These are phyloP conservation scores for Ophiostoma sp. DNA, from an alignment of 2,329 filamentous ascomycete genomes.

Conservation along the genomic window DNA sequence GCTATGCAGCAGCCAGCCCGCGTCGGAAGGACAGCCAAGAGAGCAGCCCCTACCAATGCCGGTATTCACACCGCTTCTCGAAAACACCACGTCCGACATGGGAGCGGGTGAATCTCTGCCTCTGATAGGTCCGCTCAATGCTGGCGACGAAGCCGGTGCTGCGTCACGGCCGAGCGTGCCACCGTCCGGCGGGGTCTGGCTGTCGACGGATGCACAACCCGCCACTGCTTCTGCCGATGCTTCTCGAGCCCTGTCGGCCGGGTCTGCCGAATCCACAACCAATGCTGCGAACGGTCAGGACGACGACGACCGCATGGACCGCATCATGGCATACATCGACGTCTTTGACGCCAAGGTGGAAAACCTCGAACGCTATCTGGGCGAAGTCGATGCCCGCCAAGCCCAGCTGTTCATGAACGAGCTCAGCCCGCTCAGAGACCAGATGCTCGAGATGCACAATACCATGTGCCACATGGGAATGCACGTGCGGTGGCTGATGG, in stretches of 20 bases:
- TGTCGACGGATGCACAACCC: not conserved
- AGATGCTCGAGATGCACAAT: conserved; percentile 55
- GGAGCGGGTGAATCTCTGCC: not conserved
- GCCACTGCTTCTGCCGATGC: not conserved
- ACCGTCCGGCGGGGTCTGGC: not conserved
- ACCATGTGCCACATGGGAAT: conserved; percentile 54
- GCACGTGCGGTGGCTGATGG: conserved; percentile 56
- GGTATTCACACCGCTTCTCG: not conserved
- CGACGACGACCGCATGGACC: conserved; percentile 33
- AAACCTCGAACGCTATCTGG: conserved; percentile 51
- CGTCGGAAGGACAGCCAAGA: not conserved
- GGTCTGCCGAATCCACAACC: not conserved
- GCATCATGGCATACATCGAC: conserved; percentile 43
- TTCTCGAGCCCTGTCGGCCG: not conserved
- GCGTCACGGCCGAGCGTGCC: not conserved
- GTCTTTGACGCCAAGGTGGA: conserved; percentile 53
- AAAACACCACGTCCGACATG: not conserved
- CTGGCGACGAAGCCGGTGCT: not conserved
- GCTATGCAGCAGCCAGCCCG: conserved; percentile 3
- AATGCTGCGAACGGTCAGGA: conserved; percentile 20
- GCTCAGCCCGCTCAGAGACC: conserved; percentile 56
- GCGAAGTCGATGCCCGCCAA: conserved; percentile 55
- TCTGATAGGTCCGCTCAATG: not conserved
- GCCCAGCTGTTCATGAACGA: conserved; percentile 58
- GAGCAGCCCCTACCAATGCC: conserved; percentile 6